Base-by-base conservation (phyloP, 2,329 filamentous ascomycete species). In the Geoglossum cookeanum region DNA sequence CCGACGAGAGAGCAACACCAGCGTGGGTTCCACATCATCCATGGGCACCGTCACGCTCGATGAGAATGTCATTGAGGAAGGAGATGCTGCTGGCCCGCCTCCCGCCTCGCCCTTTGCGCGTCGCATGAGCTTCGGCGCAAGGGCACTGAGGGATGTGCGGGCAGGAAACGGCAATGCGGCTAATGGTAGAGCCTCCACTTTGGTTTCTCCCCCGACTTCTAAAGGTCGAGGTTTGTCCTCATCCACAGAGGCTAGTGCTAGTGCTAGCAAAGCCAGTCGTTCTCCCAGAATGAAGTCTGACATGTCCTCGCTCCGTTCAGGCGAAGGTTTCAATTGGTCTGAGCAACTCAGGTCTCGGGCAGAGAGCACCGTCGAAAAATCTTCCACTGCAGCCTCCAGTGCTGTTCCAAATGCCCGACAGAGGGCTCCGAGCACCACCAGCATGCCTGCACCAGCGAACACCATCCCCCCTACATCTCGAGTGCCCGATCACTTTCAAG, bases 241-340 rank as follows among this genome's bases (percentile, higher is more conserved):
- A 37, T 53, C 49, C 49, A n/a, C 49, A 53, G n/a, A n/a, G n/a
- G n/a, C n/a, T n/a, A 53, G 49, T 53, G n/a, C 49, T 37, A 53
- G 32, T 32, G 37, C 29, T 53, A 53, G 49, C 49, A 53, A 22
- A 33, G 37, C 49, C 33, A 53, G 7, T 53, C 49, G 49, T 53
- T 53, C 49, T 53, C 49, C 49, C 30, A 53, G 49, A 53, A 37
- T 33, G 30, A 53, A 17, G 30, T 53, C 49, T 53, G 49, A 53
- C 49, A 53, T 53, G 49, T 72, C 72, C 73, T 57, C 33, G 55
- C 45, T 27, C 33, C 49, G 49, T 27, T 72, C 80, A 90, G 85
- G 87, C 77, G 88, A 92, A 78, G 87, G 87, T 70, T 95, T 94
- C 78, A 94, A 94, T 73, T 95, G 91, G 85, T 87, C 88, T 68